Percentiles rank a stretch among this genome's conserved stretches.
These are phyloP conservation scores for Fistulifera solaris DNA, from an alignment of 108 stramenopile genomes.

Conservation along the genomic window DNA sequence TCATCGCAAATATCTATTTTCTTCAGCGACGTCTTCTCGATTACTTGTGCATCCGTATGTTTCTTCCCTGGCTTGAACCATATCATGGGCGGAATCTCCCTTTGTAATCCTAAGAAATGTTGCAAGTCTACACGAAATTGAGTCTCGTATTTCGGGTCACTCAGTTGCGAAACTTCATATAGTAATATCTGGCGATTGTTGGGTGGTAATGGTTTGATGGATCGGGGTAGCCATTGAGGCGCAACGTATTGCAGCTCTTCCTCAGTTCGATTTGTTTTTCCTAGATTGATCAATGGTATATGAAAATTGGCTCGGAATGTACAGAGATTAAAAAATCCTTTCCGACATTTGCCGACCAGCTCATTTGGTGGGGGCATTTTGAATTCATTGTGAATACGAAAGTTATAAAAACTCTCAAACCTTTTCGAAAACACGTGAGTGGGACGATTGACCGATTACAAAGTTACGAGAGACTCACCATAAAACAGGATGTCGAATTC, in stretches of 20 bases:
- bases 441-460: background rate
- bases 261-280: slow-evolving; percentile 9
- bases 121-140: slow-evolving; percentile 26
- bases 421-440: background rate
- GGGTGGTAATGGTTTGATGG: slow-evolving; percentile 7
- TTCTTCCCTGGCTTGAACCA: slow-evolving; percentile 23
- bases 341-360: slow-evolving; percentile 24
- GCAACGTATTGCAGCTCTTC: background rate
- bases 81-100: slow-evolving; percentile 20
- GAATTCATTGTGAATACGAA: slow-evolving; percentile 45
- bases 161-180: slow-evolving; percentile 34
- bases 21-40: background rate
- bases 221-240: background rate
- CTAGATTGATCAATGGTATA: slow-evolving; percentile 30
- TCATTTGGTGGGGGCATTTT: slow-evolving; percentile 31
- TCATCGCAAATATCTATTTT: slow-evolving; percentile 49
- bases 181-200: slow-evolving; percentile 21
- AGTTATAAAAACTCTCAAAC: slow-evolving; percentile 71
- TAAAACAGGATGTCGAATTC: slow-evolving; percentile 57
- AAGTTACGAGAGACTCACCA: slow-evolving; percentile 23
- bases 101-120: slow-evolving; percentile 26
- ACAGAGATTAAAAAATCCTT: slow-evolving; percentile 33
- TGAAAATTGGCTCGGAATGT: slow-evolving; percentile 66
- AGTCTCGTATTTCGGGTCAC: background rate
- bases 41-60: slow-evolving; percentile 10